A percentile compares a stretch with the other conserved stretches of the same genome.
These are phyloP conservation scores for Penicillium cinerascens DNA, from an alignment of 495 filamentous ascomycete genomes.

Conservation along the genomic window DNA sequence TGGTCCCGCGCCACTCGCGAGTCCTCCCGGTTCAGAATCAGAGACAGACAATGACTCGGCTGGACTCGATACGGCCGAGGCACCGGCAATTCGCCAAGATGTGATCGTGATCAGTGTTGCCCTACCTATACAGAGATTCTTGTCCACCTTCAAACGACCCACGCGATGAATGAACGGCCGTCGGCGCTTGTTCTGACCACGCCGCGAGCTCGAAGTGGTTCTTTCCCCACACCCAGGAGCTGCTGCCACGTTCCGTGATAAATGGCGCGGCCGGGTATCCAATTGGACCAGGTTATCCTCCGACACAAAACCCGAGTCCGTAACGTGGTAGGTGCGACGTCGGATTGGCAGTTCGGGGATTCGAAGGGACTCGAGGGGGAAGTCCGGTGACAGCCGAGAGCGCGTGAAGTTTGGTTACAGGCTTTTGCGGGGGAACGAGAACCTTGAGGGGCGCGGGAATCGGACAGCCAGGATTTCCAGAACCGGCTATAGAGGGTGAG, in stretches of 20 bases:
- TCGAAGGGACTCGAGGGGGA: slow-evolving; percentile 1
- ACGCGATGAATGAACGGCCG: slow-evolving; percentile 9
- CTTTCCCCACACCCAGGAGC: slow-evolving; percentile 22
- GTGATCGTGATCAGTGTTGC: slow-evolving; percentile 1
- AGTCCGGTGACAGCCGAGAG: background rate
- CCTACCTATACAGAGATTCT: slow-evolving; percentile 5
- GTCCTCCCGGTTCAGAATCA: slow-evolving; percentile 1
- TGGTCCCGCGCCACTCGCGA: slow-evolving; percentile 2
- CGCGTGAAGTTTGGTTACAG: background rate
- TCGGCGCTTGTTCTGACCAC: slow-evolving; percentile 6
- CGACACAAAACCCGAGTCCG: slow-evolving; percentile 16
- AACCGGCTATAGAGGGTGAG: background rate
- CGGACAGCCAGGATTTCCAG: slow-evolving; percentile 1
- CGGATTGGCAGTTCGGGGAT: background rate
- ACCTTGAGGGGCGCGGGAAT: background rate
- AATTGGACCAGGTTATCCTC: slow-evolving; percentile 30
- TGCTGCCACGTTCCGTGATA: slow-evolving; percentile 22
- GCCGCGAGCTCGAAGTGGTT: slow-evolving; percentile 15
- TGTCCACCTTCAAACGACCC: slow-evolving; percentile 2
- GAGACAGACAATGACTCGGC: slow-evolving; percentile 12
- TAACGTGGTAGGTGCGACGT: slow-evolving; percentile 7
- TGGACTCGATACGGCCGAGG: slow-evolving; percentile 1
- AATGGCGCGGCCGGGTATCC: slow-evolving; percentile 22
- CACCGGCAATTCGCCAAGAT: background rate
- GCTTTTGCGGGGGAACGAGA: background rate